Evolutionary conservation across 495 filamentous ascomycete species (phyloP).

Genomic region (Trichoderma gamsii): DNA sequence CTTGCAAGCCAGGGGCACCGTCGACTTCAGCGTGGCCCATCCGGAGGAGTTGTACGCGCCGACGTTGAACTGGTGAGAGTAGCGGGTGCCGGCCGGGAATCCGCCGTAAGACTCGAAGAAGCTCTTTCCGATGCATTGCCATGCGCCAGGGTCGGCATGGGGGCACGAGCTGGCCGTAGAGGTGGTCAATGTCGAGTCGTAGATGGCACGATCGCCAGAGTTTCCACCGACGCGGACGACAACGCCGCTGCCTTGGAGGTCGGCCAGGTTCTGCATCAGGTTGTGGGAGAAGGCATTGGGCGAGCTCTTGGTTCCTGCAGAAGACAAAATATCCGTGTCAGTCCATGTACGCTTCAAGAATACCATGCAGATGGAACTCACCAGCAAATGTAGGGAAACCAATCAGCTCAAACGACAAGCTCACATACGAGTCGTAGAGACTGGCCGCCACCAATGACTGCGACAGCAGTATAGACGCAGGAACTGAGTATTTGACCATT

Average conservation of each 20-base stretch:
- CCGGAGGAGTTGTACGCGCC: not conserved
- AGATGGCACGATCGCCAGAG: slow-evolving; percentile 2
- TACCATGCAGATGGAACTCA: not conserved
- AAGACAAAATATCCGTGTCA: not conserved
- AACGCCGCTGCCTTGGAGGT: not conserved
- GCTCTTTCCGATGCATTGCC: slow-evolving; percentile 5
- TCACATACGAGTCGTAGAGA: slow-evolving; percentile 11
- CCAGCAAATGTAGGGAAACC: slow-evolving; percentile 9
- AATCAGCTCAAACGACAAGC: slow-evolving; percentile 6
- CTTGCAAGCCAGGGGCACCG: slow-evolving; percentile 3
- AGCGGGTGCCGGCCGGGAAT: slow-evolving; percentile 1
- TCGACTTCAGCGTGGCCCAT: not conserved
- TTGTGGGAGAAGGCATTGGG: slow-evolving; percentile 9
- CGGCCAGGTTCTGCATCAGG: slow-evolving; percentile 7
- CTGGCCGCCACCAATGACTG: not conserved
- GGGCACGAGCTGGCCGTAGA: slow-evolving; percentile 3
- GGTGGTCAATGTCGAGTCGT: not conserved
- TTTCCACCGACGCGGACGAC: slow-evolving; percentile 2
- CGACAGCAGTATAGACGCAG: slow-evolving; percentile 9
- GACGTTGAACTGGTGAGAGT: slow-evolving; percentile 8
- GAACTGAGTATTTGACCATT: slow-evolving; percentile 2
- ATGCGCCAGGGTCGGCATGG: not conserved
- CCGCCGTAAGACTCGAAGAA: slow-evolving; percentile 1
- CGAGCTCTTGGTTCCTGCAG: not conserved
- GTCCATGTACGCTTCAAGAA: not conserved